Conservation (phyloP, 2,329 filamentous ascomycete genomes). For the Pyricularia sp. region DNA sequence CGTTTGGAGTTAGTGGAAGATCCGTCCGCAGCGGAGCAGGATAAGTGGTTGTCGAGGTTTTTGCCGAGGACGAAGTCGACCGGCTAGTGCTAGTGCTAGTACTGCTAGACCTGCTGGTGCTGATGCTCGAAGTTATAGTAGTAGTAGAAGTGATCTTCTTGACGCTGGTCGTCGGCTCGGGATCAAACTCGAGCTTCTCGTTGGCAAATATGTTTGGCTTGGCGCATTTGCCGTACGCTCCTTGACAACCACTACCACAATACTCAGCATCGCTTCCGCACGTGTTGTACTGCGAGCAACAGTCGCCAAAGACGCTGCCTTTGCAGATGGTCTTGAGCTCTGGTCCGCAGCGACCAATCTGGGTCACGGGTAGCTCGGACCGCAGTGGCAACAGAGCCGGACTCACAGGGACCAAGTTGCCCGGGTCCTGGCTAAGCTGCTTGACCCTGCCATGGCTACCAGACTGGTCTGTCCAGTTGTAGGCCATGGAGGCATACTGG, state of each 20-base stretch:
- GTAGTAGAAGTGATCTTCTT: conserved; percentile 7
- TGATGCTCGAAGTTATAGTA: conserved; percentile 12
- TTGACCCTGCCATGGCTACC: conserved; percentile 7
- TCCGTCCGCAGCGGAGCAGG: conserved; percentile 7
- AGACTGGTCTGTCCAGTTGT: conserved; percentile 6
- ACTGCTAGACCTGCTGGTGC: conserved; percentile 3
- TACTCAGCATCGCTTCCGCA: neutral
- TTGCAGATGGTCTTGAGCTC: neutral
- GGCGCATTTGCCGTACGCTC: neutral
- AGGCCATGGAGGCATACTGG: conserved; percentile 5
- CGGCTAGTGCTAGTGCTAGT: conserved; percentile 2
- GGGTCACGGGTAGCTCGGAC: neutral
- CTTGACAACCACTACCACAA: neutral
- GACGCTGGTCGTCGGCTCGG: neutral
- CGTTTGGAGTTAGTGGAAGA: conserved; percentile 5
- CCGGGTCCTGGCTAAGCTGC: neutral
- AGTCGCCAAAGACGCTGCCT: conserved; percentile 1
- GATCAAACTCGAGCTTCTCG: neutral
- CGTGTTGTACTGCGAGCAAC: neutral
- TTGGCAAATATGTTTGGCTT: neutral
- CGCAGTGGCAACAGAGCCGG: neutral
- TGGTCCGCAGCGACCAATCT: neutral
- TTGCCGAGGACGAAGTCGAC: neutral
- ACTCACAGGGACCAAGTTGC: neutral
- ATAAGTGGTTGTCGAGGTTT: conserved; percentile 2